phyloP scores from a whole-genome alignment of 106 monocot species.

The Acorus gramineus region DNA sequence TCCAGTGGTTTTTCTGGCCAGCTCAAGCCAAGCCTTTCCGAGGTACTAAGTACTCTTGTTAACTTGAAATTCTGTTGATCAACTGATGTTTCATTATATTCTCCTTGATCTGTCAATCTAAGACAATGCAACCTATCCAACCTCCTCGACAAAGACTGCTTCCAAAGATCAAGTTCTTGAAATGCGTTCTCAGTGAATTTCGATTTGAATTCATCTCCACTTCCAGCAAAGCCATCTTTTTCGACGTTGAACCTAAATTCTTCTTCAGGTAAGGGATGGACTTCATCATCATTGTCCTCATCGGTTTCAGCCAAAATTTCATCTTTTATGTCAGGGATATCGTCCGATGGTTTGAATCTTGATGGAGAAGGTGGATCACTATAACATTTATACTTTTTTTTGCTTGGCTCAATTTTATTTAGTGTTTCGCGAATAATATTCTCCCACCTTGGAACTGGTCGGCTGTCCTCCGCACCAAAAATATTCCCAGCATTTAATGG shows the following conservation, averaged over 20 bases:
- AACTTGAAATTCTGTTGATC: constrained; percentile 25
- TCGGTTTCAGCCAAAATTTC: constrained; percentile 39
- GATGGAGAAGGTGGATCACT: constrained; percentile 84
- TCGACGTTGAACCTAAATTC: constrained; percentile 4
- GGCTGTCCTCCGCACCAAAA: constrained; percentile 67
- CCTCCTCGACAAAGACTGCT: constrained; percentile 13
- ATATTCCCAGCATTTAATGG: constrained; percentile 92
- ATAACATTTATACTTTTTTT: constrained; percentile 54
- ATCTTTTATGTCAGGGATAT: constrained; percentile 20
- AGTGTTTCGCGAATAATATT: constrained; percentile 61
- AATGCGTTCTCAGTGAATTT: not conserved
- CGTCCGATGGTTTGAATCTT: constrained; percentile 56
- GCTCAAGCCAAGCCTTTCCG: constrained; percentile 62
- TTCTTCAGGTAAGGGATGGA: constrained; percentile 24
- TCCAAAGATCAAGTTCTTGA: constrained; percentile 6
- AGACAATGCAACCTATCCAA: constrained; percentile 35
- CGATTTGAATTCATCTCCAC: constrained; percentile 1
- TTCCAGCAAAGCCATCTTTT: not conserved
- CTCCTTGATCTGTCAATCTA: constrained; percentile 14
- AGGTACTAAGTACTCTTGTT: constrained; percentile 43
- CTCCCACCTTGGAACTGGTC: constrained; percentile 72
- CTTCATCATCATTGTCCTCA: constrained; percentile 38
- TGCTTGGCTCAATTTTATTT: constrained; percentile 26
- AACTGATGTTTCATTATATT: constrained; percentile 3
- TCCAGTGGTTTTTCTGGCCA: constrained; percentile 91